Base-by-base conservation (phyloP, 495 filamentous ascomycete genomes). In the Lichenothelia convexa region DNA sequence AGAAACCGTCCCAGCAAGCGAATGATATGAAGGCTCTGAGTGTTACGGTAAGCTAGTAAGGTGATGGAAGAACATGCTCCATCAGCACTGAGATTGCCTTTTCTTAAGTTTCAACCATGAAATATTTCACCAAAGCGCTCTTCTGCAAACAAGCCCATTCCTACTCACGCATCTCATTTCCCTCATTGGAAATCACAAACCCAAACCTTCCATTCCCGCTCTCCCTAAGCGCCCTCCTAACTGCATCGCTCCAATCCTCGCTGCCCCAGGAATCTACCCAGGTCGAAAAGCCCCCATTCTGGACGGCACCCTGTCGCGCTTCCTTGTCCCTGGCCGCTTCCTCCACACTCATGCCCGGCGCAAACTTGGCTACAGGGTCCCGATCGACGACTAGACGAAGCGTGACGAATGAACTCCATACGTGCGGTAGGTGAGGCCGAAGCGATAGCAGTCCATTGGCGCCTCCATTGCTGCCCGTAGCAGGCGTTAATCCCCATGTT, bases 301-400 rank as follows among this genome's bases (percentile, higher is more conserved):
- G 51, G 0, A 67, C 60, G 38, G 55, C 55, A 22, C 53, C 50
- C 47, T 56, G 50, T 39, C 63, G 54, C 46, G 53, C 55, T 26
- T 51, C 44, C 16, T 67, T 64, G 45, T 76, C 68, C 3, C 43
- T 53, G 32, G 61, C 48, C 0, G 67, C 73, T 48, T 78, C 70
- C 23, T 70, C 58, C 0, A 68, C 47, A 32, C 66, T 71, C 30
- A 71, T 59, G 0, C 57, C 60, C 9, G 57, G 53, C 7, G 60
- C 61, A 53, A 82, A 81, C 8, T 57, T 56, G 6, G 58, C 49
- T 3, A 72, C 60, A 2, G 43, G 30, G 7, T 62, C 54, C 17
- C 64, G 49, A 31, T 61, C 52, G 2, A 70, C 48, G 7, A 68
- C 51, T 1, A 75, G 39, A 19, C 65, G 58, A 5, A 71, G 29